These are phyloP conservation scores for Colletotrichum noveboracense DNA, from an alignment of 2,329 filamentous ascomycete species.

Conservation along the genomic window DNA sequence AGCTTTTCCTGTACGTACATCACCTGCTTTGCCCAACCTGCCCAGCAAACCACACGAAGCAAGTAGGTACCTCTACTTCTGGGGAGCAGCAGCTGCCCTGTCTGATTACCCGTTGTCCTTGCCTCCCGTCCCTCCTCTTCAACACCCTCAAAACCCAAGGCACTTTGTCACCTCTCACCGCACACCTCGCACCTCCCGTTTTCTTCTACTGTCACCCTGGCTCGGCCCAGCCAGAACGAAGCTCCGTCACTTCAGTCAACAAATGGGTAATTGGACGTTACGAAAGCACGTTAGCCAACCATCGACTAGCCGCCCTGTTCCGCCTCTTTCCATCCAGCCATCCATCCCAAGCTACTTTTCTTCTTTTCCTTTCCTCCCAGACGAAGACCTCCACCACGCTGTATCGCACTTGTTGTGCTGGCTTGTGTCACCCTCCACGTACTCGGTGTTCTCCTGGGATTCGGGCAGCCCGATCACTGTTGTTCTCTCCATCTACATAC, in stretches of 20 bases:
- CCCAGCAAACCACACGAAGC: neutral
- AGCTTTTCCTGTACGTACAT: neutral
- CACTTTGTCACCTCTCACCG: neutral
- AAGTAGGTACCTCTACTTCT: neutral
- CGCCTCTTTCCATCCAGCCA: conserved; percentile 8
- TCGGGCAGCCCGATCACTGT: neutral
- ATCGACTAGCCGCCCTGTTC: neutral
- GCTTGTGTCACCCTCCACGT: neutral
- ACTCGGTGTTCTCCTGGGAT: neutral
- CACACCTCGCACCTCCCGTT: neutral
- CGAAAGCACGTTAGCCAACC: neutral
- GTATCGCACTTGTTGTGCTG: neutral
- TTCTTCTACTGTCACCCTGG: neutral
- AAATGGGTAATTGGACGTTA: neutral
- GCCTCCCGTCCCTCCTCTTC: neutral
- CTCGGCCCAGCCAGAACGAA: neutral
- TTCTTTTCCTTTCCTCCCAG: neutral
- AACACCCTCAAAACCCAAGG: neutral
- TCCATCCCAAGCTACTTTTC: neutral
- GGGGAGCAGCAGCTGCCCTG: neutral
- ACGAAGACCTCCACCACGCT: neutral
- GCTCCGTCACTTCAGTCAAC: neutral
- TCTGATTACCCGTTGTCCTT: neutral
- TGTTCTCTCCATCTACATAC: neutral
- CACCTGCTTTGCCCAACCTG: neutral